Evolutionary conservation across 2,329 filamentous ascomycete species (phyloP).

Genomic region (Byssochlamys sp.): DNA sequence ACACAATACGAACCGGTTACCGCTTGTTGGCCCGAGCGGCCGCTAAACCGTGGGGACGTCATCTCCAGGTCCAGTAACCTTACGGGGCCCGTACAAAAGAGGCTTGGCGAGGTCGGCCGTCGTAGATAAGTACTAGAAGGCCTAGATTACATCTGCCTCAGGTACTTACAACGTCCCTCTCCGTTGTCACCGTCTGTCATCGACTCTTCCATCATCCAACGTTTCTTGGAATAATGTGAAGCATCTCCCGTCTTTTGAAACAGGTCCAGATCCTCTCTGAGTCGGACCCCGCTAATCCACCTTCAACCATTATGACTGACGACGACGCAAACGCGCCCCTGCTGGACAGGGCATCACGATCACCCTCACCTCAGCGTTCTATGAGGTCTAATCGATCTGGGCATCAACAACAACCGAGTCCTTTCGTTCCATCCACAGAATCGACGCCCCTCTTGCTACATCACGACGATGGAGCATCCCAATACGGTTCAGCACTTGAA

Average conservation of each 20-base stretch:
- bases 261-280: conserved; percentile 4
- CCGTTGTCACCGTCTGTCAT: not conserved
- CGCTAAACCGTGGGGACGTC: conserved; percentile 1
- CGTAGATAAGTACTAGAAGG: not conserved
- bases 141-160: not conserved
- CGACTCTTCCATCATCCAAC: not conserved
- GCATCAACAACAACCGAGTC: conserved; percentile 10
- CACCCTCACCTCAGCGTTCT: conserved; percentile 13
- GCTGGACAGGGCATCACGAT: conserved; percentile 15
- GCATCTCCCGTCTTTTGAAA: not conserved
- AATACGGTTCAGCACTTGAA: conserved; percentile 21
- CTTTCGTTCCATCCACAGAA: conserved; percentile 31
- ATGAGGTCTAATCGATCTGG: conserved; percentile 7
- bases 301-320: conserved; percentile 22
- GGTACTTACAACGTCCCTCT: not conserved
- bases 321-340: conserved; percentile 26
- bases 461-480: conserved; percentile 21
- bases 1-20: not conserved
- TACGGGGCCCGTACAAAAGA: not conserved
- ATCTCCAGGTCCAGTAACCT: conserved; percentile 1
- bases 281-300: not conserved
- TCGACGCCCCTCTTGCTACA: conserved; percentile 33
- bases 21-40: not conserved
- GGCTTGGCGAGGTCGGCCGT: not conserved
- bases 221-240: not conserved